These are phyloP conservation scores for Leccinum sublutescens DNA, from an alignment of 768 basidiomycete species.

Conservation along the genomic window DNA sequence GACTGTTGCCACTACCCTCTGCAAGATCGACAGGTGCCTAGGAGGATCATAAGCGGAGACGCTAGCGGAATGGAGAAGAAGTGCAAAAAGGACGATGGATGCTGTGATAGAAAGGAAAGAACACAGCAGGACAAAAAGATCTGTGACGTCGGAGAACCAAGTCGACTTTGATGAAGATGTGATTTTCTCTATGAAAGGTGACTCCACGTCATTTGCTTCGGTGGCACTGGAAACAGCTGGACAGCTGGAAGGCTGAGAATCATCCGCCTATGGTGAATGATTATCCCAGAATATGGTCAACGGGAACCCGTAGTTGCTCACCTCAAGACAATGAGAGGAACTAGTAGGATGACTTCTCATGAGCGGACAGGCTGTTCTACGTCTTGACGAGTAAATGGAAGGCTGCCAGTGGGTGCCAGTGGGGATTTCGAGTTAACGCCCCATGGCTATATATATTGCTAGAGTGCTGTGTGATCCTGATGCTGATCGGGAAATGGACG, in stretches of 20 bases:
- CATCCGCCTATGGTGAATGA: neutral
- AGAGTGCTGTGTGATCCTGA: too few relatives aligned
- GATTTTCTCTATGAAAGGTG: neutral
- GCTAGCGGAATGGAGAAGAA: neutral
- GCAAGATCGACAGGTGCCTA: neutral
- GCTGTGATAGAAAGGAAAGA: neutral
- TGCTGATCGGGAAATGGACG: too few relatives aligned
- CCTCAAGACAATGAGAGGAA: neutral
- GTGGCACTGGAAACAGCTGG: neutral
- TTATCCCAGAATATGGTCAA: neutral
- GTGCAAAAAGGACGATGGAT: neutral
- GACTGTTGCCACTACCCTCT: neutral
- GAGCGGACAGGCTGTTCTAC: neutral
- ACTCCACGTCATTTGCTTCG: neutral
- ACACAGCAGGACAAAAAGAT: neutral
- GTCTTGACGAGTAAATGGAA: neutral
- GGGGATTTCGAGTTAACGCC: too few relatives aligned
- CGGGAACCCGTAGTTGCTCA: neutral
- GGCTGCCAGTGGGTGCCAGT: neutral
- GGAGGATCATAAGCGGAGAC: fast-evolving
- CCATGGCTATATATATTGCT: neutral
- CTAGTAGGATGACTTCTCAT: neutral
- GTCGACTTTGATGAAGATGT: neutral
- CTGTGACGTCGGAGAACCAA: neutral
- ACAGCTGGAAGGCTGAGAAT: neutral